Evolutionary conservation across 768 basidiomycete genomes (phyloP), one percentile per base, ranked within the genome.

Genomic region (Russula ochroleuca): DNA sequence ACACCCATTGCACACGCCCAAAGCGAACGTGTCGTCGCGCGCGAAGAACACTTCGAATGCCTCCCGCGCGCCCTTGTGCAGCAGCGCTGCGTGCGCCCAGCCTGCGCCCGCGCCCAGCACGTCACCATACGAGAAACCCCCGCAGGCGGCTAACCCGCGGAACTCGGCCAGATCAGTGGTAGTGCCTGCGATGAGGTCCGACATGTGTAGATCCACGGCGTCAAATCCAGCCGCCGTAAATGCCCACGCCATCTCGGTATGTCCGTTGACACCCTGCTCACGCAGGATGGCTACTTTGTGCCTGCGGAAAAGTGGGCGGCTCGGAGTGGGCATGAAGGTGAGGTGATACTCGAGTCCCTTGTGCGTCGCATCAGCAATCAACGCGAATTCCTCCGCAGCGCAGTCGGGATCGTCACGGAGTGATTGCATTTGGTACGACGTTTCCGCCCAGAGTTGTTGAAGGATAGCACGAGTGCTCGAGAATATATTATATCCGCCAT

Each of bases 81-180:
- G 83, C 21, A 96, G 83, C 25, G 94, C 88, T n/a, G 95, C 95
- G 72, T 95, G 86, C 4, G 96, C 95, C 97, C 97, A 99, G 25
- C 96, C 96, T 74, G 90, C 95, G 10, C 96, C 97, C 10, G 97
- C 96, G 35, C 97, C 95, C 11, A 99, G 83, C 15, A 98, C 96
- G 73, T 99, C 96, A 43, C 96, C 96, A 71, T 98, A 99, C 10
- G 96, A 98, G 81, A 99, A 99, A 4, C 97, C 97, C 60, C 97
- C 97, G 70, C 96, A 98, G 2, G 96, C 96, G 8, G 91, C 96
- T 59, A 99, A 73, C 48, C 97, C 97, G 53, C 85, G 83, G 82
- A 97, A 98, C 61, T 78, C 76, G 13, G 71, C 63, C 41, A 99
- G 80, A 48, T 78, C 81, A 50, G 86, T 76, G 28, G 70, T 70